Base-by-base conservation (phyloP, 768 basidiomycete species). In the Pleurotus eryngii region DNA sequence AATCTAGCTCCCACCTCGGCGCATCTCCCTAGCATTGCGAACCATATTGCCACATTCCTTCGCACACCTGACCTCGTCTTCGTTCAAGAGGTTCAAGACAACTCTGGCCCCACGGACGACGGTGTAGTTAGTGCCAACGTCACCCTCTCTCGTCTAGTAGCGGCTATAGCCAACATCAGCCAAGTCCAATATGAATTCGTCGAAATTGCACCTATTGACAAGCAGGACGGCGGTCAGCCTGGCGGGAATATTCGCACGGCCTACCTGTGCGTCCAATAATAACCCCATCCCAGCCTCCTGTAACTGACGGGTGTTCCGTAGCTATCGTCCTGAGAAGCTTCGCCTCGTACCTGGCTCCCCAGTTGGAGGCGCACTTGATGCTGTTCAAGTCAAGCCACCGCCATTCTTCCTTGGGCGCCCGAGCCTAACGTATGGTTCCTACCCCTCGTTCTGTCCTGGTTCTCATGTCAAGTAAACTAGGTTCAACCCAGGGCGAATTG, bases 191-290 rank as follows among this genome's bases (percentile, higher is more conserved):
- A 86, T 62, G 65, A 70, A 2, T 84, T 76, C 57, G 65, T 79
- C 24, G 73, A 79, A 50, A 76, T 87, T 40, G 72, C 75, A 35
- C 84, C 84, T 2, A 72, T 80, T 20, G 72, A 85, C 57, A 74
- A 73, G 27, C 67, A 78, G 64, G 85, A 87, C 60, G 85, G 85
- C 24, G 85, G 85, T 4, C 64, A 78, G 56, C 82, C 81, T 6
- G 85, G 85, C 18, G 83, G 83, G 37, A 87, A 87, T 61, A 87
- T 86, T 59, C 75, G 84, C 40, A 76, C 79, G 51, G 84, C 78
- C 3, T 85, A 80, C 61, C 61, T 85, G 78, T 83, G 63, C 62
- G 76, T 63, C 14, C 49, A 47, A 38, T 27, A n/a, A 26, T 38
- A 20, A 46, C 22, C 17, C 55, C 20, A 9, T 20, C 3, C 27